Evolutionary conservation across 1,139 yeast species (phyloP).

Genomic region (Candida glucosophila): DNA sequence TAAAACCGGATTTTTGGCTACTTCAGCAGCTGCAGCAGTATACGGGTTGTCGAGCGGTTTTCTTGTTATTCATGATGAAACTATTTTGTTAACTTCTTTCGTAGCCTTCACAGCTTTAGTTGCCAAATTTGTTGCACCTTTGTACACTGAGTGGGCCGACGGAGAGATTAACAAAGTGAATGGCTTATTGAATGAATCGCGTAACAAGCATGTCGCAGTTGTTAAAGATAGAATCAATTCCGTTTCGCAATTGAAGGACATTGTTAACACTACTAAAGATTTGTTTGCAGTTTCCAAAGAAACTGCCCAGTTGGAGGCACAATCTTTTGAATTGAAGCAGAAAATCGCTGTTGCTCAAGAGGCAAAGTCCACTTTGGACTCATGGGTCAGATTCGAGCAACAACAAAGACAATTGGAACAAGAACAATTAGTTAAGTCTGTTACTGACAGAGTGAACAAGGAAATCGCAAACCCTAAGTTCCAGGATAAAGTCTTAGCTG

Average conservation of each 20-base stretch:
- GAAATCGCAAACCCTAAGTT: conserved; percentile 82
- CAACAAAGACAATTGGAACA: conserved; percentile 96
- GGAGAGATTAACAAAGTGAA: conserved; percentile 81
- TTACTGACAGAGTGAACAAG: conserved; percentile 80
- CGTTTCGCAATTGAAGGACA: conserved; percentile 85
- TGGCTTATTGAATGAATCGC: conserved; percentile 76
- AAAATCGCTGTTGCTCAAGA: conserved; percentile 76
- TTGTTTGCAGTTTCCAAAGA: conserved; percentile 92
- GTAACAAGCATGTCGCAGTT: conserved; percentile 84
- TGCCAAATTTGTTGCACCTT: conserved; percentile 88
- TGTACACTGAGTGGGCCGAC: conserved; percentile 92
- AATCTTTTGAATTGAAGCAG: conserved; percentile 89
- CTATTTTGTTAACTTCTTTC: conserved; percentile 77
- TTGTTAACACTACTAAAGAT: conserved; percentile 83
- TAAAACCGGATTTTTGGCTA: conserved; percentile 92
- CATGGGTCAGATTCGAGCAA: conserved; percentile 98
- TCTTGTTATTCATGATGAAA: conserved; percentile 89
- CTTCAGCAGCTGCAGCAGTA: conserved; percentile 87
- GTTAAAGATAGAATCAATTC: conserved; percentile 87
- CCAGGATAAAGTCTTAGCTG: conserved; percentile 87
- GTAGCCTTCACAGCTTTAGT: conserved; percentile 64
- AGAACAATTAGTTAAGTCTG: conserved; percentile 79
- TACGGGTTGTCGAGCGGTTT: conserved; percentile 93
- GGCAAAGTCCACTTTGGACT: conserved; percentile 92
- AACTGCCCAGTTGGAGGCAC: conserved; percentile 92